Base-by-base conservation (phyloP, 192 early-diverging fungal species). In the Umbelopsis sp. region DNA sequence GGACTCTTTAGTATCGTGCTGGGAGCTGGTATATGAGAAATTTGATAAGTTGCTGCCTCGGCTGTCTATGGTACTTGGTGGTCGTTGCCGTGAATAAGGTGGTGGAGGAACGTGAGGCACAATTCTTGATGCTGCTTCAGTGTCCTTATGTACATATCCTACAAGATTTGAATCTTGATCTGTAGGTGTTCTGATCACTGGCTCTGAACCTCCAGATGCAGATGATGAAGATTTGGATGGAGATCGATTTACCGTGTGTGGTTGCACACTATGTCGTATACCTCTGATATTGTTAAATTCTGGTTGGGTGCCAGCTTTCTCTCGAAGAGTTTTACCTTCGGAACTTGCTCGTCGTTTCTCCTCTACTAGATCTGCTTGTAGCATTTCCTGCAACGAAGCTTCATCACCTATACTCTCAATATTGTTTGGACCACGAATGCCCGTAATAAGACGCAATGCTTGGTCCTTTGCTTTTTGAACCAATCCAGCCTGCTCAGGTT, bases 1-100 rank as follows among this genome's bases (percentile, higher is more conserved):
- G 21, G 86, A 84, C n/a, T 82, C 81, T 43, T 82, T 79, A 21
- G 38, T 52, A 65, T 80, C 80, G 22, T 8, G 21, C 25, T 50
- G 52, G 5, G 44, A 50, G 21, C 66, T 68, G 22, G 66, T 21
- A 34, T 68, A 32, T 16, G 44, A 45, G 8, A 26, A 67, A 41
- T 25, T 44, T 43, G 66, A 67, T 45, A 44, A 45, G 16, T 67
- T 67, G 38, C 66, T 47, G 41, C 21, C 16, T 44, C 66, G 14
- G 66, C 38, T 44, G 38, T 67, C 43, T 34, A 47, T 44, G 22
- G 66, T 47, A 36, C 66, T 67, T 45, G 38, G 38, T 16, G 43
- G 66, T 16, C 45, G 66, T 29, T n/a, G 38, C 22, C 45, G 11
- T 25, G 66, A 29, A 38, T 36, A 66, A 41, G 65, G 38, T 41